phyloP scores from a whole-genome alignment of 2,329 filamentous ascomycete genomes.

The Cercospora janseana region DNA sequence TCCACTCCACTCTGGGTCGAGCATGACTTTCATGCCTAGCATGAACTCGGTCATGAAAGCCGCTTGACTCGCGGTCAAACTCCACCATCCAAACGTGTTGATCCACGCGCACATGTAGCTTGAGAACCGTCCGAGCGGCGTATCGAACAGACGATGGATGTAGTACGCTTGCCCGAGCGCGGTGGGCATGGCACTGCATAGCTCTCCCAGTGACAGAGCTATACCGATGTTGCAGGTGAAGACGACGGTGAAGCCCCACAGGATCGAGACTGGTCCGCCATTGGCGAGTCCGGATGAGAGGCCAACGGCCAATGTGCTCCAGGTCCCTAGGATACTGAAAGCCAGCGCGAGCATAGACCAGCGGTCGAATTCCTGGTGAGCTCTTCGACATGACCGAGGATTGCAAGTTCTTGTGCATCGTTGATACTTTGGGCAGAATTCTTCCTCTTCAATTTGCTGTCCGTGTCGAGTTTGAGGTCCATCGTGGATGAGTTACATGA shows the following conservation, averaged over 20 bases:
- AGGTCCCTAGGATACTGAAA: constrained; percentile 59
- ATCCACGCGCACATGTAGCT: constrained; percentile 61
- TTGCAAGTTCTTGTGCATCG: constrained; percentile 45
- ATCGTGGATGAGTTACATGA: constrained; percentile 1
- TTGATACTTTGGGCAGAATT: constrained; percentile 15
- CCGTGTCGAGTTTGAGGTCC: constrained; percentile 15
- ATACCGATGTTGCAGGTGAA: constrained; percentile 52
- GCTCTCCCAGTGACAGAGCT: constrained; percentile 56
- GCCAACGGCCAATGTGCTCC: constrained; percentile 57
- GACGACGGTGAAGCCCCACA: constrained; percentile 57
- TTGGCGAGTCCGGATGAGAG: constrained; percentile 54
- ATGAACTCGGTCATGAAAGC: constrained; percentile 60
- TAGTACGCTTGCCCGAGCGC: constrained; percentile 61
- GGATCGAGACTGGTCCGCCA: constrained; percentile 54
- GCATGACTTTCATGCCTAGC: constrained; percentile 57
- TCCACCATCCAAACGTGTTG: constrained; percentile 61
- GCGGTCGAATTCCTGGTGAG: constrained; percentile 51
- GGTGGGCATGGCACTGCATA: constrained; percentile 59
- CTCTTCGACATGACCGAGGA: constrained; percentile 46
- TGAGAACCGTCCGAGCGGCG: constrained; percentile 47
- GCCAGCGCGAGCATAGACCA: constrained; percentile 59
- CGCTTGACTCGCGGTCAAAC: constrained; percentile 55
- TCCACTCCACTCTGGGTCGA: constrained; percentile 50
- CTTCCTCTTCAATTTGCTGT: constrained; percentile 8
- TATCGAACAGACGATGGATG: constrained; percentile 48